A percentile compares a stretch with the other conserved stretches of the same genome.
phyloP scores from a whole-genome alignment of 108 stramenopile species.

The Nannochloropsis gaditana region DNA sequence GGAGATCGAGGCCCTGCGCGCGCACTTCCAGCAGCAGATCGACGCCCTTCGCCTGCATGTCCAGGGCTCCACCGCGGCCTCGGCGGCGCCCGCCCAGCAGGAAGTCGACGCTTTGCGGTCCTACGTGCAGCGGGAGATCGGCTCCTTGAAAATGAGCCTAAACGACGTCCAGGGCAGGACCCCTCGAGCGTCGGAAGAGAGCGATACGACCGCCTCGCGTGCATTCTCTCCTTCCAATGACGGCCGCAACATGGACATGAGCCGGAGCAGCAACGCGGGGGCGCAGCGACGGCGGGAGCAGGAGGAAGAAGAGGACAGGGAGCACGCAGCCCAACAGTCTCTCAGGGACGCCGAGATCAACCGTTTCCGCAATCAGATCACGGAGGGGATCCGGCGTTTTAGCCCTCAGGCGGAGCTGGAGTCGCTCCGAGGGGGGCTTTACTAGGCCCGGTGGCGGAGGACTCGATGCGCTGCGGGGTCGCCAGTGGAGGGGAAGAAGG shows the following conservation, averaged over 20 bases:
- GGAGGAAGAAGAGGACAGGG: constrained; percentile 9
- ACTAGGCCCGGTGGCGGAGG: not conserved
- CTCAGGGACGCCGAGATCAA: constrained; percentile 5
- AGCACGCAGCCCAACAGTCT: not conserved
- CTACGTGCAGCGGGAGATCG: constrained; percentile 14
- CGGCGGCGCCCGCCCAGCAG: not conserved
- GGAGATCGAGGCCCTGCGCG: not conserved
- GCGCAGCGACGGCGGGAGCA: not conserved
- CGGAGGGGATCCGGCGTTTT: not conserved
- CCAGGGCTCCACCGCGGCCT: not conserved
- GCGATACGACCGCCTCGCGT: too few species aligned
- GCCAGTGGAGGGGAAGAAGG: too few species aligned
- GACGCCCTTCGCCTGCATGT: not conserved
- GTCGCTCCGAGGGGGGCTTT: not conserved
- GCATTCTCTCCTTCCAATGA: not conserved
- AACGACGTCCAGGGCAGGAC: not conserved
- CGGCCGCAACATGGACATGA: not conserved
- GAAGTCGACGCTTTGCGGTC: not conserved
- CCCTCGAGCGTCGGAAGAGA: too few species aligned
- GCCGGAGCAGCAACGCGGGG: not conserved
- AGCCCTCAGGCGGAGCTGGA: constrained; percentile 11
- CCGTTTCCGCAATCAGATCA: not conserved
- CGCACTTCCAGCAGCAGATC: constrained; percentile 1
- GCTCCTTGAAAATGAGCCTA: not conserved
- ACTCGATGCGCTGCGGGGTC: too few species aligned